phyloP scores from a whole-genome alignment of 345 rosid species.

The Camelina hispida region DNA sequence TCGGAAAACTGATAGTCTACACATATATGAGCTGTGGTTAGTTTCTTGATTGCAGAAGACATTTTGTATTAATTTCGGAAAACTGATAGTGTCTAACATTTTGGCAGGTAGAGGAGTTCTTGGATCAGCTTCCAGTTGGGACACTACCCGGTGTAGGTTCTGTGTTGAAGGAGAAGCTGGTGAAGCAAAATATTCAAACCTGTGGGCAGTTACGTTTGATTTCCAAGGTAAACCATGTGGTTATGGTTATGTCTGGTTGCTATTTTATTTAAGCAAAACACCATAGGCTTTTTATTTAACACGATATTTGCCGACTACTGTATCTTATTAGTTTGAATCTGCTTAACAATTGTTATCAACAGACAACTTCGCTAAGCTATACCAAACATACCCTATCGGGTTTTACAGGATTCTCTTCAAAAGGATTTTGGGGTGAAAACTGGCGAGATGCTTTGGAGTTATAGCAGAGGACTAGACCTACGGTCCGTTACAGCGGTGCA shows the following conservation, averaged over 20 bases:
- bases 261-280: neutral
- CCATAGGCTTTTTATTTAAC: neutral
- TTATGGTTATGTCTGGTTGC: slow-evolving; percentile 27
- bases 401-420: slow-evolving; percentile 71
- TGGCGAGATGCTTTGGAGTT: slow-evolving; percentile 97
- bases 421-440: slow-evolving; percentile 89
- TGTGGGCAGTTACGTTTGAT: slow-evolving; percentile 77
- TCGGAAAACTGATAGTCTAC: slow-evolving; percentile 6
- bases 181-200: slow-evolving; percentile 61
- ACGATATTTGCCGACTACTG: neutral
- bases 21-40: slow-evolving; percentile 5
- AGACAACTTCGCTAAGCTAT: slow-evolving; percentile 20
- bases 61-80: neutral
- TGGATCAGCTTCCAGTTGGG: slow-evolving; percentile 70
- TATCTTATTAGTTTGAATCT: neutral
- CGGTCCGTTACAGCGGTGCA: slow-evolving; percentile 74
- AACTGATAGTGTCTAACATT: slow-evolving; percentile 12
- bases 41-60: slow-evolving; percentile 30
- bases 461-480: slow-evolving; percentile 85
- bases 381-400: slow-evolving; percentile 10
- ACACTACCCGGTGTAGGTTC: slow-evolving; percentile 91
- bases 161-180: slow-evolving; percentile 82
- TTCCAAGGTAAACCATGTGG: slow-evolving; percentile 63
- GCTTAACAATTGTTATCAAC: neutral
- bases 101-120: slow-evolving; percentile 74